phyloP scores from a whole-genome alignment of 2,329 filamentous ascomycete species.

The Fusarium albosuccineum region DNA sequence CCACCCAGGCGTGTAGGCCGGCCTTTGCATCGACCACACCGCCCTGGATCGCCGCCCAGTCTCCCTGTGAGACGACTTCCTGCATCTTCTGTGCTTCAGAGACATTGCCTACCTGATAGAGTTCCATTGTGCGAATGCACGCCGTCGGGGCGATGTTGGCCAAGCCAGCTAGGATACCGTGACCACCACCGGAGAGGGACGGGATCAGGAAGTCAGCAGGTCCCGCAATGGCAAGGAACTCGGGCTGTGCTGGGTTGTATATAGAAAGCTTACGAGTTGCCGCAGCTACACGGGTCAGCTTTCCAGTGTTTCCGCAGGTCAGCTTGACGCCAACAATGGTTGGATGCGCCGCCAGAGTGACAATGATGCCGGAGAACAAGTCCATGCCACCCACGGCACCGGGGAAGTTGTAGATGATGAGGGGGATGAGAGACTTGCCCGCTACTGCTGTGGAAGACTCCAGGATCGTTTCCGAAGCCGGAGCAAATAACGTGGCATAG shows the following conservation, averaged over 20 bases:
- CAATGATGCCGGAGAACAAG: slow-evolving; percentile 72
- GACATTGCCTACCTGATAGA: slow-evolving; percentile 69
- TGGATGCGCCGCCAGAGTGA: slow-evolving; percentile 69
- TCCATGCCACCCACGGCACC: slow-evolving; percentile 74
- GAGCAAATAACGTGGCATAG: slow-evolving; percentile 76
- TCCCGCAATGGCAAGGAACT: slow-evolving; percentile 79
- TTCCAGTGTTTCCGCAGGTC: slow-evolving; percentile 78
- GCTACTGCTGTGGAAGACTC: slow-evolving; percentile 77
- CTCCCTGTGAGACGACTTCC: slow-evolving; percentile 74
- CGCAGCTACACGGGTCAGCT: slow-evolving; percentile 73
- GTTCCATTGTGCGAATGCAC: slow-evolving; percentile 71
- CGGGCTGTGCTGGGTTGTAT: slow-evolving; percentile 31
- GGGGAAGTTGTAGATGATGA: slow-evolving; percentile 79
- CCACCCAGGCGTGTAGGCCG: slow-evolving; percentile 73
- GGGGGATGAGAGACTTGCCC: slow-evolving; percentile 71
- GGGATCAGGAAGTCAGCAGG: slow-evolving; percentile 80
- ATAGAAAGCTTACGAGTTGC: slow-evolving; percentile 62
- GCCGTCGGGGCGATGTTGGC: slow-evolving; percentile 79
- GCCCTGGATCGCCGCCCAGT: slow-evolving; percentile 79
- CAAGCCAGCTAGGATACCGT: slow-evolving; percentile 78
- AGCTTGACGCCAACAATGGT: slow-evolving; percentile 79
- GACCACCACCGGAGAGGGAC: slow-evolving; percentile 75
- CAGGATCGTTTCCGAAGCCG: slow-evolving; percentile 63
- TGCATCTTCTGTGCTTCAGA: slow-evolving; percentile 74
- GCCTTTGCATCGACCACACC: slow-evolving; percentile 80